A percentile compares a stretch with the other conserved stretches of the same genome.
These are phyloP conservation scores for Pleurotus giganteus DNA, from an alignment of 768 basidiomycete genomes.

Conservation along the genomic window DNA sequence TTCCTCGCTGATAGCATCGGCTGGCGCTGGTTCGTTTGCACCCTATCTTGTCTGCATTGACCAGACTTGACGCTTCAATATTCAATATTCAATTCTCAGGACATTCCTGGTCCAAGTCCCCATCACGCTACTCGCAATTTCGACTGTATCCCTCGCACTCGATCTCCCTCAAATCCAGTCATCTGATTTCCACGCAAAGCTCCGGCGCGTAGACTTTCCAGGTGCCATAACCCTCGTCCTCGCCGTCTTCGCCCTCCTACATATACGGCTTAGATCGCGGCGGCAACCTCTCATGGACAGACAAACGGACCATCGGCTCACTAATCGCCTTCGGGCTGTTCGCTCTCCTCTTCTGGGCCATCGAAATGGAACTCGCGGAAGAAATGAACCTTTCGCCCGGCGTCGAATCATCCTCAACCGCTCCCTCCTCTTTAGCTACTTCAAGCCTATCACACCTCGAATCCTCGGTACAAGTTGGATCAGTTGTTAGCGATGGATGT, in stretches of 20 bases:
- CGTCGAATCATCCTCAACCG: slow-evolving; percentile 48
- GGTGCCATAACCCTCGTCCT: slow-evolving; percentile 56
- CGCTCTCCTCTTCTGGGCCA: slow-evolving; percentile 35
- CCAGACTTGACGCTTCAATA: slow-evolving; percentile 14
- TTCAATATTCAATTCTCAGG: slow-evolving; percentile 21
- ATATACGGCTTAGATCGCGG: slow-evolving; percentile 55
- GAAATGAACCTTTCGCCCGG: slow-evolving; percentile 63
- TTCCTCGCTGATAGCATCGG: slow-evolving; percentile 61
- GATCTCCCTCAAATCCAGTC: slow-evolving; percentile 43
- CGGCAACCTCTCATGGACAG: slow-evolving; percentile 47
- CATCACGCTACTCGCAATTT: slow-evolving; percentile 48
- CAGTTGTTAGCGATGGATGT: too few relatives aligned
- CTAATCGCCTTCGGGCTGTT: slow-evolving; percentile 32
- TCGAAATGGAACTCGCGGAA: slow-evolving; percentile 49
- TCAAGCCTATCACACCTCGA: too few relatives aligned
- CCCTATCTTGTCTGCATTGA: not conserved
- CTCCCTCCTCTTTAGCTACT: slow-evolving; percentile 34
- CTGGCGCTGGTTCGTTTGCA: slow-evolving; percentile 54
- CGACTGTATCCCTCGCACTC: slow-evolving; percentile 52
- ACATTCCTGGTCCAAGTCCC: slow-evolving; percentile 63
- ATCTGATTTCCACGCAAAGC: slow-evolving; percentile 44
- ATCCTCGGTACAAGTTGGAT: too few relatives aligned
- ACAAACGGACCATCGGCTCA: slow-evolving; percentile 33
- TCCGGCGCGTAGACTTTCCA: slow-evolving; percentile 61
- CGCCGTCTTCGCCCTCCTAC: slow-evolving; percentile 57